phyloP scores from a whole-genome alignment of 495 filamentous ascomycete genomes.

The Annulohypoxylon maeteangense region DNA sequence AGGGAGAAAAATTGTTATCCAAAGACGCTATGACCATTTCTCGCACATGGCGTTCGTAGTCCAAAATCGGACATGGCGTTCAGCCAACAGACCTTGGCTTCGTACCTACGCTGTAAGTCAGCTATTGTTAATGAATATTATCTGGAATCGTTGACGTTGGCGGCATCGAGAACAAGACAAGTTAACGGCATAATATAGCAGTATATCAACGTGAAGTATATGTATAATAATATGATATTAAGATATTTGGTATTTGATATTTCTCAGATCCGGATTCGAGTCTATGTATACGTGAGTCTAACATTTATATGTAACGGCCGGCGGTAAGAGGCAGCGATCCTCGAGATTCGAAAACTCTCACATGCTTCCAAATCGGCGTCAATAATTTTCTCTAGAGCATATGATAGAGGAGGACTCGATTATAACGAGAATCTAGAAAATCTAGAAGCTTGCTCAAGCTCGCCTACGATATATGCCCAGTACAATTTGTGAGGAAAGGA shows the following conservation, averaged over 20 bases:
- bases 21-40: slow-evolving; percentile 2
- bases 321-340: slow-evolving; percentile 69
- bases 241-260: too few species aligned
- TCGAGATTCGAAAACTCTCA: slow-evolving; percentile 59
- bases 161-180: background rate
- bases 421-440: slow-evolving; percentile 51
- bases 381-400: slow-evolving; percentile 65
- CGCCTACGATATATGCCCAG: slow-evolving; percentile 91
- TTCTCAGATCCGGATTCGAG: background rate
- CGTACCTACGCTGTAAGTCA: background rate
- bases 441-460: slow-evolving; percentile 58
- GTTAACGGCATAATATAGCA: background rate
- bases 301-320: slow-evolving; percentile 63
- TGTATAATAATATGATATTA: background rate
- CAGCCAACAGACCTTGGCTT: background rate
- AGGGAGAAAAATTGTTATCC: background rate
- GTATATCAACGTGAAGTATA: background rate
- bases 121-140: background rate
- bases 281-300: background rate
- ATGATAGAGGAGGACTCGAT: slow-evolving; percentile 70
- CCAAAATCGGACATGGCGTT: background rate
- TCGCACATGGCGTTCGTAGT: slow-evolving; percentile 1
- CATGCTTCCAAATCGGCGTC: slow-evolving; percentile 70
- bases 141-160: background rate
- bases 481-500: slow-evolving; percentile 67